Evolutionary conservation across 345 rosid genomes (phyloP), one percentile per base, ranked within the genome.

Genomic region (Conringia planisiliqua): DNA sequence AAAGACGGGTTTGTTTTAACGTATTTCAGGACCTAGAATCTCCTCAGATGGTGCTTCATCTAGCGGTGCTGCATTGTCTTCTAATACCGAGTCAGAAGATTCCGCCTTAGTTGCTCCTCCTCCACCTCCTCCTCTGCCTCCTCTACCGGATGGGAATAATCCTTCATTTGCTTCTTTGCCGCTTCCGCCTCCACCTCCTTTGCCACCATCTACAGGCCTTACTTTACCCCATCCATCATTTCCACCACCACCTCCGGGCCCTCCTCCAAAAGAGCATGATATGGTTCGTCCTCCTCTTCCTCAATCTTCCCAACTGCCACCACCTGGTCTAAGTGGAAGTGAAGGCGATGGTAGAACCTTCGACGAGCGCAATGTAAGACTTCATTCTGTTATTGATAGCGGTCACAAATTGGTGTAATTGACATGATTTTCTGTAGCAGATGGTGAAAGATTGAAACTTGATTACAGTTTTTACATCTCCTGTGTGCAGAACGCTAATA

Each of bases 161-260:
- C 80, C 56, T 46, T 56, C 78, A 40, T 79, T 89, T 36, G 76
- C 76, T 48, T 88, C 93, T 64, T 83, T 92, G 81, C 92, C 96
- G n/a, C 81, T 87, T 54, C 96, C 97, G 22, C 97, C 96, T 65
- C 98, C 91, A 46, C 79, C 79, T 68, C 97, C 96, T 4, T 61
- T 90, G 90, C 99, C 99, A 11, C 92, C 94, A 70, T 84, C 82
- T 58, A 50, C 81, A 60, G 82, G 85, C 61, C 16, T 84, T 66
- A 67, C 90, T 43, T 80, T 95, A 74, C 92, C 97, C 30, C 93
- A 84, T 24, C 83, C 83, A 14, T 80, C 85, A 72, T 78, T 83
- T 57, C 92, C 93, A 32, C 97, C 96, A 61, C 97, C 98, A 13
- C 98, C 97, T 60, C 97, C 97, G 8, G 97, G 99, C 7, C 92